A percentile compares a stretch with the other conserved stretches of the same genome.
phyloP scores from a whole-genome alignment of 495 filamentous ascomycete species.

The Pseudotulostoma volvatum region DNA sequence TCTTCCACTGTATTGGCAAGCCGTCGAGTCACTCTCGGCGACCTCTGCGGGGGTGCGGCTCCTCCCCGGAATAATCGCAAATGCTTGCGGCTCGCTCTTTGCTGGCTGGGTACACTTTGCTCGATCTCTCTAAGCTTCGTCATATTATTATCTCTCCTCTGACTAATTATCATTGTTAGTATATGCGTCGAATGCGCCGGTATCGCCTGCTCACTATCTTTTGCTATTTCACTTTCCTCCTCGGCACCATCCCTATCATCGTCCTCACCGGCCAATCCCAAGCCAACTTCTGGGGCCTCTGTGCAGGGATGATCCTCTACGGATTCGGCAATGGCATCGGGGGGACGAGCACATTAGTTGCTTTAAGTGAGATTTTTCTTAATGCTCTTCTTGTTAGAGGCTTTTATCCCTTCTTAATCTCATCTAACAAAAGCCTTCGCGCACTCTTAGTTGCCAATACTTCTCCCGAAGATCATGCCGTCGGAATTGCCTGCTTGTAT shows the following conservation, averaged over 20 bases:
- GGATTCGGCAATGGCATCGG: constrained; percentile 50
- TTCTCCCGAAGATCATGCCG: constrained; percentile 48
- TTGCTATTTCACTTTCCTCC: constrained; percentile 34
- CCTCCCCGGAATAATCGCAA: constrained; percentile 45
- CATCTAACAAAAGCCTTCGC: constrained; percentile 1
- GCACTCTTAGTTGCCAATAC: constrained; percentile 50
- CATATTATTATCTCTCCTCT: too few species aligned
- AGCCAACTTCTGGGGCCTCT: constrained; percentile 30
- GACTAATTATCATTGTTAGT: too few species aligned
- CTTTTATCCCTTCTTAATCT: constrained; percentile 1
- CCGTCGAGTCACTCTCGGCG: constrained; percentile 48
- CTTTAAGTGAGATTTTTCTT: constrained; percentile 29
- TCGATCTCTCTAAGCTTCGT: too few species aligned
- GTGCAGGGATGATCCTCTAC: constrained; percentile 37
- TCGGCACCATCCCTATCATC: constrained; percentile 39
- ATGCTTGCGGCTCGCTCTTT: constrained; percentile 51
- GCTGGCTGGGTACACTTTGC: constrained; percentile 51
- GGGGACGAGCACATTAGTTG: constrained; percentile 54
- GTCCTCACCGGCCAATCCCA: constrained; percentile 40
- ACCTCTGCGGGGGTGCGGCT: constrained; percentile 48
- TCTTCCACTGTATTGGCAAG: constrained; percentile 68
- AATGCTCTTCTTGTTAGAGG: too few species aligned
- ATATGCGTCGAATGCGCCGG: constrained; percentile 61
- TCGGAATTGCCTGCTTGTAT: constrained; percentile 73
- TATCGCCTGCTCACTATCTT: constrained; percentile 61